Evolutionary conservation across 768 basidiomycete species (phyloP), one percentile per base, ranked within the genome.

Genomic region (Amanita jacksonii): DNA sequence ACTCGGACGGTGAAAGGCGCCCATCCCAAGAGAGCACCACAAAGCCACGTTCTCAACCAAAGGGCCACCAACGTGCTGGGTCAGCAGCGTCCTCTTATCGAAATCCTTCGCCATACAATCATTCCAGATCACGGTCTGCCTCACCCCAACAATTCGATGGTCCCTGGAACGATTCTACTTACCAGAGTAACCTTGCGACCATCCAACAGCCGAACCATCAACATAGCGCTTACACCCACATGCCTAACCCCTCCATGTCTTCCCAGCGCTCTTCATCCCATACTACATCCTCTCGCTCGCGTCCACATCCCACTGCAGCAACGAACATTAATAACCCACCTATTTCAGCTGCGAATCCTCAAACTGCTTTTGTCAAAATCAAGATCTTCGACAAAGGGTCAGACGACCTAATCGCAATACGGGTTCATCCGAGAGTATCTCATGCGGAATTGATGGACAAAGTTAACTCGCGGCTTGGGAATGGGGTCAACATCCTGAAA

Each of bases 381-480:
- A 99, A 99, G 66, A 90, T 99, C 35, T 96, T 96, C 60, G 88
- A 96, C 64, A 78, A 87, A 30, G 72, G 83, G 45, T 83, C 90
- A 19, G 93, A 98, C 57, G 96, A 99, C 61, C 68, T 98, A 43
- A 91, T 98, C 50, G 96, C 96, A 3, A 96, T 98, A 45, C 81
- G 96, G 10, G 94, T 98, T 22, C 92, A 94, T 57, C 96, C 96
- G 18, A 77, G 74, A 41, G 92, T 98, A 31, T 79, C 85, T 6
- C 84, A 87, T 55, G 67, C 63, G 8, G 90, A 94, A 56, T 70
- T 99, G 49, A 81, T 96, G 72, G 86, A 80, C 40, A 99, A 98
- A 66, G 87, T 97, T 25, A 80, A 89, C 54, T 75, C 84, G 27
- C 77, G 96, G 41, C 67, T 98, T 5, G 92, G 90, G 0, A 73